Evolutionary conservation across 805 yeast genomes (phyloP), one percentile per base, ranked within the genome.

Genomic region (Myxozyma lipomycoides): DNA sequence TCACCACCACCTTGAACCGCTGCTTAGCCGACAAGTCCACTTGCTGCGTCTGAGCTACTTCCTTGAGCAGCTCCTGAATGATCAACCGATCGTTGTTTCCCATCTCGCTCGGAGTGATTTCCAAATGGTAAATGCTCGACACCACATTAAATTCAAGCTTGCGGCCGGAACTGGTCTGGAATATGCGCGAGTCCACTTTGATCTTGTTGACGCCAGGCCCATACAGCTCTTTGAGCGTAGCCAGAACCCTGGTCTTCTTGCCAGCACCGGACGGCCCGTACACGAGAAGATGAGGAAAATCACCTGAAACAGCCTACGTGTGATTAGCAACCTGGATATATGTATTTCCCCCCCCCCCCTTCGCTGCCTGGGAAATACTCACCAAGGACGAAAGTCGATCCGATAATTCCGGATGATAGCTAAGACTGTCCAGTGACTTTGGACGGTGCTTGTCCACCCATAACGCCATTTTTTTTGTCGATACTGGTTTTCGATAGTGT

Each of bases 191-290:
- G 64, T 93, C 98, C 46, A 93, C 90, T 67, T 89, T 91, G 72
- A 86, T 73, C 48, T 82, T 86, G 57, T 85, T 90, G 18, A 86
- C 87, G 47, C 84, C 84, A 2, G 84, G 67, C 0, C 98, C 98
- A 63, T 83, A 93, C 32, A 93, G 74, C 59, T 87, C 87, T 49
- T 80, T 75, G 46, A 93, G 70, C 1, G 95, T 75, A 4, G 95
- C 81, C 67, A 88, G 76, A 5, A 89, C 85, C 58, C 98, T 78
- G 7, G 98, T 93, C 72, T 93, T 95, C 66, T 93, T 93, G 51
- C 99, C 99, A 15, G 95, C 87, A 3, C 99, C 99, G 34, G 89
- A 81, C 1, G 98, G 98, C 0, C 99, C 99, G 65, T 91, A 91
- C 2, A 93, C 78, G 24, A 93, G 71, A 42, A 93, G 68, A 71